Conservation (phyloP, 164 flowering plant species). For the Buxus sempervirens region DNA sequence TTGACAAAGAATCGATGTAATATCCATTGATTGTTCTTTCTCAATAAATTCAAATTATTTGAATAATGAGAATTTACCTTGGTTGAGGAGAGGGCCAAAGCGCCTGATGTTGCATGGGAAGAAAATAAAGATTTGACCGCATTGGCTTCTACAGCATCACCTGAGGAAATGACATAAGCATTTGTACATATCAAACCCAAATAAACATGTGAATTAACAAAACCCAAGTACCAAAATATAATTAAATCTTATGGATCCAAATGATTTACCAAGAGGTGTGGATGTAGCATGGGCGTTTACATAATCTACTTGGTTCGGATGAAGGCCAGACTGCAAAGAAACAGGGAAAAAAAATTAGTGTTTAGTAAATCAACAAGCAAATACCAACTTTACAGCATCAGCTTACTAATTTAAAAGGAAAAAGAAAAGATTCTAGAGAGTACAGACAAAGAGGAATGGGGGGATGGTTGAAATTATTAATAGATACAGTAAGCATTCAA, state of each 20-base stretch:
- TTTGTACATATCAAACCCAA: too few species aligned
- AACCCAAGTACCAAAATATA: neutral
- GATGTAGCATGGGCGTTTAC: conserved; percentile 98
- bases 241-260: conserved; percentile 2
- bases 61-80: conserved; percentile 48
- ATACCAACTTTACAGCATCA: too few species aligned
- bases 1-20: neutral
- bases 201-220: too few species aligned
- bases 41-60: neutral
- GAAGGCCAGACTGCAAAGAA: conserved; percentile 75
- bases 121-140: conserved; percentile 76
- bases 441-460: neutral
- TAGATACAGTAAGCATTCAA: neutral
- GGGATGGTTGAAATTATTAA: neutral
- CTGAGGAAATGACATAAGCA: conserved; percentile 31
- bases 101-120: conserved; percentile 69
- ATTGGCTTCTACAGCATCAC: conserved; percentile 81
- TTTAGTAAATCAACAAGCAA: neutral
- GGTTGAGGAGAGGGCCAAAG: conserved; percentile 87
- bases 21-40: neutral
- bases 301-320: conserved; percentile 73
- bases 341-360: conserved; percentile 3
- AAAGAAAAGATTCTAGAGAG: too few species aligned
- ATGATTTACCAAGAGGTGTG: conserved; percentile 67
- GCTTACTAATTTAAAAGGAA: too few species aligned